Base-by-base conservation (phyloP, 805 yeast genomes). In the Lipomyces lipofer region DNA sequence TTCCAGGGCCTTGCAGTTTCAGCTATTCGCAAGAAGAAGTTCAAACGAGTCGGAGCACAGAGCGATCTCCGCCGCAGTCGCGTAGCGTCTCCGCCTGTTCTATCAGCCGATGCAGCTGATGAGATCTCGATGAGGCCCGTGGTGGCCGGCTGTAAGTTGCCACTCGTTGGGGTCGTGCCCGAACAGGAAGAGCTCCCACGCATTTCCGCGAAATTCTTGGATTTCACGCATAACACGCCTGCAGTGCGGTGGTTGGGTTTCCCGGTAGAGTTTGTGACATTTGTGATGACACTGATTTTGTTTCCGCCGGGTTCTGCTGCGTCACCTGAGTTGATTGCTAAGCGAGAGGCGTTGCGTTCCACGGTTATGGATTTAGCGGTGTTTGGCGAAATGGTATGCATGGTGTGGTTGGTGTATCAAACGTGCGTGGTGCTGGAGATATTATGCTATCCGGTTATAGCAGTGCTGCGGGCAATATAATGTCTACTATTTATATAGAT, bases 361-460 rank as follows among this genome's bases (percentile, higher is more conserved):
- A 47, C 49, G 24, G 49, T 29, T n/a, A 32, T 49, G 46, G 58
- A 53, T 24, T 9, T 45, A 15, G 25, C 29, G 5, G 55, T 45
- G 10, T 6, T 30, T 4, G 15, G 38, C n/a, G 58, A 53, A 33
- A 15, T 49, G 19, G 39, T 53, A 47, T 6, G 40, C n/a, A 12
- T 44, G 17, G 45, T 50, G 10, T 45, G 51, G 21, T 4, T 43
- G 4, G 13, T 53, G 28, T 49, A 44, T 24, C 43, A 27, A 15
- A 21, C 38, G 9, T 49, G 28, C 3, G 38, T 24, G 33, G 13
- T 36, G 15, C 17, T 53, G 30, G 35, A 39, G 7, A 28, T 38
- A 17, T 5, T 53, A 32, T 53, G 58, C 38, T 49, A 49, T 39
- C 58, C 58, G 10, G 43, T 50, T 8, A 47, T 45, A 5, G 51